Evolutionary conservation across 257 asterid genomes (phyloP).

Genomic region (Solanum sparsipilum): DNA sequence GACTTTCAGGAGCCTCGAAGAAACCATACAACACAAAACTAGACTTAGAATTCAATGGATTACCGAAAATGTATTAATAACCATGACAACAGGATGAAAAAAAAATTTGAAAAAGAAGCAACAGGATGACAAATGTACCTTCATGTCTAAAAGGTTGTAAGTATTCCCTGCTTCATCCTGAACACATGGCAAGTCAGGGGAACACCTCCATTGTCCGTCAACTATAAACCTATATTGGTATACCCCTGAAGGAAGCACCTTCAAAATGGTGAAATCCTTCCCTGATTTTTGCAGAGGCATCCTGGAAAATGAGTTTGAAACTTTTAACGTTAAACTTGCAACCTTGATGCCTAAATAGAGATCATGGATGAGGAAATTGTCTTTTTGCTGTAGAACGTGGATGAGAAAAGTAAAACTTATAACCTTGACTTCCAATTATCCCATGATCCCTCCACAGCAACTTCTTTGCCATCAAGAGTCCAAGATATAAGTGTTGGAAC

Average conservation of each 20-base stretch:
- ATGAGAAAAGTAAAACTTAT: background rate
- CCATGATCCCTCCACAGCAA: conserved; percentile 96
- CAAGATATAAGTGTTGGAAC: conserved; percentile 94
- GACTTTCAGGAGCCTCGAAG: background rate
- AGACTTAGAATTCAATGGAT: background rate
- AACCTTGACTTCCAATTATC: conserved; percentile 92
- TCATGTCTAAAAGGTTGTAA: conserved; percentile 77
- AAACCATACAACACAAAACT: background rate
- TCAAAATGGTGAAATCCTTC: conserved; percentile 93
- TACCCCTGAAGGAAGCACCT: conserved; percentile 91
- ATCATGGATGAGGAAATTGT: background rate
- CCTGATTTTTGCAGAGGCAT: conserved; percentile 81
- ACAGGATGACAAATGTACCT: conserved; percentile 30
- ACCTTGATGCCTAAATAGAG: background rate
- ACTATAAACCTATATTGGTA: conserved; percentile 84
- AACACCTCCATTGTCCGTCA: conserved; percentile 79
- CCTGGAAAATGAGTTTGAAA: conserved; percentile 25
- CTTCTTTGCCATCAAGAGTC: conserved; percentile 79
- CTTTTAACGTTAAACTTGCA: conserved; percentile 5
- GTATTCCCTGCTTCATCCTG: conserved; percentile 79
- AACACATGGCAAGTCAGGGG: conserved; percentile 70
- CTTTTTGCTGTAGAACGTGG: background rate
- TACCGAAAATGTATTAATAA: background rate
- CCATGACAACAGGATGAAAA: background rate
- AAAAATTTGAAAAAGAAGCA: background rate